phyloP scores from a whole-genome alignment of 2,329 filamentous ascomycete genomes.

The Alternaria consortialis region DNA sequence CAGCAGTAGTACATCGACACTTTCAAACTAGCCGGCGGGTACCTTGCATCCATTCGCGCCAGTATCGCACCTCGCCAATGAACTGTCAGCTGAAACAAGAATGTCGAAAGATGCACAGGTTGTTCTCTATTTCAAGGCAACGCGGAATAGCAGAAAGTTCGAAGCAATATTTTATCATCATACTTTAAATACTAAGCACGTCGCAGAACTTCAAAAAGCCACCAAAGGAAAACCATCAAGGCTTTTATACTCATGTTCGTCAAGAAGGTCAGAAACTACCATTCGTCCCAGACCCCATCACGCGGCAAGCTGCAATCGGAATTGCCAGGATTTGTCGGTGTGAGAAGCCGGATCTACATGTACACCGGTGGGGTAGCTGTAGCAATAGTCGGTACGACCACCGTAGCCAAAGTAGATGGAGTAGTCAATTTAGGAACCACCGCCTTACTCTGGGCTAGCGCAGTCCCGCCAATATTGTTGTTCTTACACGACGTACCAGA shows the following conservation, averaged over 20 bases:
- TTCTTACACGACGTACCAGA: constrained; percentile 13
- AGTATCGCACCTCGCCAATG: neutral
- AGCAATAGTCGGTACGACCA: neutral
- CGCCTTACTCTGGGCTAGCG: neutral
- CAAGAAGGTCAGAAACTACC: neutral
- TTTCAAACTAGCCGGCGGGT: neutral
- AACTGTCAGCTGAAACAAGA: neutral
- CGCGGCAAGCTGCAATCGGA: neutral
- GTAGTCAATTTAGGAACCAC: neutral
- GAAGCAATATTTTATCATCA: neutral
- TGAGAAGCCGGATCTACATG: neutral
- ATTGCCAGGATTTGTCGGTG: neutral
- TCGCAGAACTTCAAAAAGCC: neutral
- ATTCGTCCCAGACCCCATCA: neutral
- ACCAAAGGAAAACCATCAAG: neutral
- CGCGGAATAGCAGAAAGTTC: neutral
- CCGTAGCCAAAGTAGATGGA: neutral
- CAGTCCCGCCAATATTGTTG: constrained; percentile 12
- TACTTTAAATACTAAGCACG: neutral
- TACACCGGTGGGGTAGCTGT: neutral
- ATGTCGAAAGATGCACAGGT: neutral
- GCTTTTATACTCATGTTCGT: neutral
- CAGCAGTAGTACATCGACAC: neutral
- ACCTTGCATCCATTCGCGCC: constrained; percentile 3
- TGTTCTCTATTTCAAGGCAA: neutral